A percentile compares a stretch with the other conserved stretches of the same genome.
Conservation (phyloP, 2,329 filamentous ascomycete genomes). For the Septoria petroselini region DNA sequence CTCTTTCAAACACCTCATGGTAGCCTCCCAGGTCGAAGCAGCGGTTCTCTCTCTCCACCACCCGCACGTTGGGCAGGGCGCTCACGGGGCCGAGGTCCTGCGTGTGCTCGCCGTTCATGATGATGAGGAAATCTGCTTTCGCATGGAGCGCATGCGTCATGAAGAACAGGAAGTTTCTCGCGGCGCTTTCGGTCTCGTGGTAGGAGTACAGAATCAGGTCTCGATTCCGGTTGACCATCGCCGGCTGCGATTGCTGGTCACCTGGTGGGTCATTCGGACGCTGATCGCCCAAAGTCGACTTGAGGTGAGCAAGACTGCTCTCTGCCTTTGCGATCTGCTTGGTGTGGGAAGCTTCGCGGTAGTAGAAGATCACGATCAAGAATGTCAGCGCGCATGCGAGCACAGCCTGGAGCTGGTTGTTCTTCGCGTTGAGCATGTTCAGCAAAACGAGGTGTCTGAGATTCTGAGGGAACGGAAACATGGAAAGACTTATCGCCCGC, state of each 20-base stretch:
- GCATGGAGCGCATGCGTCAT: conserved; percentile 18
- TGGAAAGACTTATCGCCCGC: no score
- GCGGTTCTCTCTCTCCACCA: conserved; percentile 18
- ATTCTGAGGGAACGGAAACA: no score
- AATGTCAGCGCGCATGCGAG: background rate
- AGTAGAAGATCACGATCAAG: background rate
- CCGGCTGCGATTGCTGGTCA: conserved; percentile 3
- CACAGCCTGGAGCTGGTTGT: background rate
- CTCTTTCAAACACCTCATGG: conserved; percentile 13
- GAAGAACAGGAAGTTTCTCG: conserved; percentile 22
- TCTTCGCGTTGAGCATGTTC: background rate
- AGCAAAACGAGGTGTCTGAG: no score
- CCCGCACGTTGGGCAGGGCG: conserved; percentile 17
- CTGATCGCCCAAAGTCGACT: background rate
- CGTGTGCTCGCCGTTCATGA: conserved; percentile 23
- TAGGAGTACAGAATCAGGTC: conserved; percentile 24
- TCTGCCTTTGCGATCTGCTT: background rate
- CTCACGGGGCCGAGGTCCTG: conserved; percentile 1
- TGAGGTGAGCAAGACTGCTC: background rate
- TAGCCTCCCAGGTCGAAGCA: conserved; percentile 23
- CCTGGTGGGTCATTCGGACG: background rate
- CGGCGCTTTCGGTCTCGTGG: conserved; percentile 15
- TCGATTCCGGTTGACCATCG: background rate
- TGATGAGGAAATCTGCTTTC: conserved; percentile 25
- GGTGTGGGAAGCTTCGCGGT: background rate